Base-by-base conservation (phyloP, 441 rosid species). In the Isatis lusitanica region DNA sequence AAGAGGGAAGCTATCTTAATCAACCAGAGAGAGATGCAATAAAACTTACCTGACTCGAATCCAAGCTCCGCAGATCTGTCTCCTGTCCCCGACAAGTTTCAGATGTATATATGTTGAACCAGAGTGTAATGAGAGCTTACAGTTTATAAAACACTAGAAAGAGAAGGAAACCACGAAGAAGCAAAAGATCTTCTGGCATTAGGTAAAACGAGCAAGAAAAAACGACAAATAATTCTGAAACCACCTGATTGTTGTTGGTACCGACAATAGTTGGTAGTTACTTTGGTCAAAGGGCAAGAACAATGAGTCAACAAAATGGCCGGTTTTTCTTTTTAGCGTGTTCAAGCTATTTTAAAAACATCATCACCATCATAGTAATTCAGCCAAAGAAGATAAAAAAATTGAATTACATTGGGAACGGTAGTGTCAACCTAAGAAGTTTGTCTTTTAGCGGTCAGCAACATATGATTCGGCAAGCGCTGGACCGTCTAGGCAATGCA, bases 241-340 rank as follows among this genome's bases (percentile, higher is more conserved):
- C 17, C 28, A 72, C 44, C 61, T 62, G 53, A 28, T 39, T 61
- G 6, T 70, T 50, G 61, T 50, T 61, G 75, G 52, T 61, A 28
- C 75, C 75, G 75, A 52, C 63, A 63, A 18, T 36, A 16, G 63
- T 71, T 63, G 70, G 56, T 71, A 52, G 50, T 63, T 17, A 42
- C 70, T 24, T 72, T 72, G 69, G 69, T 72, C 75, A 42, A 31
- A 17, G 63, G 75, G 67, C 17, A 59, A 59, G 0, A 38, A 59
- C 36, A 17, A 63, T 40, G 13, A 33, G 53, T 71, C 68, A 51
- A 26, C 21, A 16, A 48, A 48, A 50, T 61, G 50, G 59, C 47
- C 18, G 58, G 40, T 53, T 30, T 3, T 18, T 30, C 33, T 39
- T 39, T 31, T 56, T n/a, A 35, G 42, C 63, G 43, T 58, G 36